phyloP scores from a whole-genome alignment of 768 basidiomycete species.

The Panaeolus cyanescens region DNA sequence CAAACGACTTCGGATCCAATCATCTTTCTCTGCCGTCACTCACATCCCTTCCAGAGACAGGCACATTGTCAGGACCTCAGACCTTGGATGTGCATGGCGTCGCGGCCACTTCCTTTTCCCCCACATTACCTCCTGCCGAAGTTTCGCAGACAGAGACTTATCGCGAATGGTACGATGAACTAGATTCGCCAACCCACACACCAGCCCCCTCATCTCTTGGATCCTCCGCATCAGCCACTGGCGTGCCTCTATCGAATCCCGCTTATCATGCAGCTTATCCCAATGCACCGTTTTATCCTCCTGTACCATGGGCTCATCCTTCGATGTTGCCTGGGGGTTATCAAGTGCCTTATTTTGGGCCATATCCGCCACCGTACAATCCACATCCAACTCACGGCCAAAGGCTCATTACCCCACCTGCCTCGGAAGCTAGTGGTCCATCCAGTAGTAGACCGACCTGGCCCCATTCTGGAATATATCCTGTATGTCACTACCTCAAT shows the following conservation, averaged over 20 bases:
- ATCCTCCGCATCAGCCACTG: constrained; percentile 28
- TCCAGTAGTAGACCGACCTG: constrained; percentile 34
- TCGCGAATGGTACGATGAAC: constrained; percentile 47
- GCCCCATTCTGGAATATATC: constrained; percentile 44
- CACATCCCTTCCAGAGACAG: not conserved
- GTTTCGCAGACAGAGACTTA: constrained; percentile 30
- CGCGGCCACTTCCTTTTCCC: constrained; percentile 7
- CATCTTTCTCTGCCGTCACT: not conserved
- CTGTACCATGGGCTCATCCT: constrained; percentile 53
- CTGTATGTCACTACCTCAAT: constrained; percentile 36
- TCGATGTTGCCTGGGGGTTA: not conserved
- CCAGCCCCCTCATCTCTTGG: constrained; percentile 36
- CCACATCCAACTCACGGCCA: constrained; percentile 18
- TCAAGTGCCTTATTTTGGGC: constrained; percentile 46
- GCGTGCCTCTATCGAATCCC: constrained; percentile 16
- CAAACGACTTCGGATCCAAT: not conserved
- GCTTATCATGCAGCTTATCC: constrained; percentile 39
- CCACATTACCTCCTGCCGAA: constrained; percentile 4
- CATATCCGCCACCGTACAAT: constrained; percentile 55
- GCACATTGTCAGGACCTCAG: not conserved
- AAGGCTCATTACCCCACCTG: constrained; percentile 31
- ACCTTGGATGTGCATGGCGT: constrained; percentile 1
- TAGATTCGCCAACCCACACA: constrained; percentile 36
- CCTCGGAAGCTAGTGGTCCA: constrained; percentile 39
- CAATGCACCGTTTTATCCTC: constrained; percentile 46